A percentile compares a stretch with the other conserved stretches of the same genome.
Evolutionary conservation across 2,329 filamentous ascomycete genomes (phyloP).

Genomic region (Ophiosphaerella herpotricha): DNA sequence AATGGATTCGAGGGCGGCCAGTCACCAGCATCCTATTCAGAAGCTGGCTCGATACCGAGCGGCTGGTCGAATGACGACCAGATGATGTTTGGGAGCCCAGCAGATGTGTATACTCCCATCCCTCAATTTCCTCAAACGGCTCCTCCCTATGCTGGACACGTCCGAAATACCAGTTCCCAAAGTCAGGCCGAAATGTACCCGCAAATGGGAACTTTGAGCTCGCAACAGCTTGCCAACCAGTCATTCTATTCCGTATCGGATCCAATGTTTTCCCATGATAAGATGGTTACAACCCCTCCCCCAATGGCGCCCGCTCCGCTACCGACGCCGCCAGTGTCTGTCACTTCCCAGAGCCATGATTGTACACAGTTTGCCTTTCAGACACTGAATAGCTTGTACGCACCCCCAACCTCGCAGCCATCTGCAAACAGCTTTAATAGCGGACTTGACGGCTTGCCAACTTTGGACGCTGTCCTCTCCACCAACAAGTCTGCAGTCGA

Average conservation of each 20-base stretch:
- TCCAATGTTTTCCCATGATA: conserved; percentile 26
- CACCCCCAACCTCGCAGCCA: conserved; percentile 33
- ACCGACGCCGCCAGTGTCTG: conserved; percentile 31
- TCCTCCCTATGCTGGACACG: conserved; percentile 28
- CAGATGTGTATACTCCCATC: conserved; percentile 33
- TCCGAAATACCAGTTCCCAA: conserved; percentile 33
- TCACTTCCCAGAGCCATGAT: conserved; percentile 34
- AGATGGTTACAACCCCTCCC: conserved; percentile 28
- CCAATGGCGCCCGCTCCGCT: conserved; percentile 34
- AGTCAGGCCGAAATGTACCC: conserved; percentile 40
- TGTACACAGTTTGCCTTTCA: conserved; percentile 45
- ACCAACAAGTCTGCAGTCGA: conserved; percentile 42
- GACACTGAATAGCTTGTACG: conserved; percentile 41
- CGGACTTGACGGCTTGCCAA: conserved; percentile 29
- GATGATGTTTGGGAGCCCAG: conserved; percentile 32
- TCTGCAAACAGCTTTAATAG: conserved; percentile 32
- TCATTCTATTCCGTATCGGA: conserved; percentile 32
- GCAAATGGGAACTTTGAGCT: conserved; percentile 29
- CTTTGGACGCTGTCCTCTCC: conserved; percentile 36
- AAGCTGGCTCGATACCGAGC: conserved; percentile 30
- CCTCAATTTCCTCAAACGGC: conserved; percentile 29
- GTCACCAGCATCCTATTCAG: conserved; percentile 39
- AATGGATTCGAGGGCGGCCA: conserved; percentile 37
- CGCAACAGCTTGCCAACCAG: conserved; percentile 29
- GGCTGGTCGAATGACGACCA: conserved; percentile 42